phyloP scores from a whole-genome alignment of 345 rosid species.

The Isatis tinctoria region DNA sequence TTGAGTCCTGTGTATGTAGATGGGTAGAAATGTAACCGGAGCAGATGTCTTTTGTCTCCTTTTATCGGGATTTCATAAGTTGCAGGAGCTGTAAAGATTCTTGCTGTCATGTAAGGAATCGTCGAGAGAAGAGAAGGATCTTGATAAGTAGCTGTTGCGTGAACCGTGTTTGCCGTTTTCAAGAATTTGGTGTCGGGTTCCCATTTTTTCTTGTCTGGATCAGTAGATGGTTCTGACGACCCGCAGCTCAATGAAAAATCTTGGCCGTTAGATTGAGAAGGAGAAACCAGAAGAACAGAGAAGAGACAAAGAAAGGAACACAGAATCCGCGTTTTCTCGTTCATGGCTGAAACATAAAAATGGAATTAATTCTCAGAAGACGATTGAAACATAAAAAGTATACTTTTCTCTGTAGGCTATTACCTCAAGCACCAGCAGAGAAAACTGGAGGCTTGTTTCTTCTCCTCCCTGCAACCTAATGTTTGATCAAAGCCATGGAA shows the following conservation, averaged over 20 bases:
- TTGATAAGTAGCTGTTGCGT: conserved; percentile 47
- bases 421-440: conserved; percentile 45
- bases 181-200: conserved; percentile 52
- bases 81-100: conserved; percentile 53
- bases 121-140: conserved; percentile 63
- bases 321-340: conserved; percentile 17
- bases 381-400: background rate
- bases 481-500: conserved; percentile 29
- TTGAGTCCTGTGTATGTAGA: conserved; percentile 45
- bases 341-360: conserved; percentile 36
- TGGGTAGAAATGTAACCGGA: conserved; percentile 70
- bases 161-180: conserved; percentile 28
- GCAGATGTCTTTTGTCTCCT: conserved; percentile 37
- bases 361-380: background rate
- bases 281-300: conserved; percentile 22
- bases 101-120: conserved; percentile 71
- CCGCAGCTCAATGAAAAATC: conserved; percentile 52
- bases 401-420: conserved; percentile 29
- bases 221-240: conserved; percentile 40
- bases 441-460: conserved; percentile 34
- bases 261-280: conserved; percentile 21
- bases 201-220: conserved; percentile 63
- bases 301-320: conserved; percentile 29
- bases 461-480: conserved; percentile 31
- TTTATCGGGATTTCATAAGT: conserved; percentile 48